These are phyloP conservation scores for Tolypocladium tundrense DNA, from an alignment of 2,329 filamentous ascomycete genomes.

Conservation along the genomic window DNA sequence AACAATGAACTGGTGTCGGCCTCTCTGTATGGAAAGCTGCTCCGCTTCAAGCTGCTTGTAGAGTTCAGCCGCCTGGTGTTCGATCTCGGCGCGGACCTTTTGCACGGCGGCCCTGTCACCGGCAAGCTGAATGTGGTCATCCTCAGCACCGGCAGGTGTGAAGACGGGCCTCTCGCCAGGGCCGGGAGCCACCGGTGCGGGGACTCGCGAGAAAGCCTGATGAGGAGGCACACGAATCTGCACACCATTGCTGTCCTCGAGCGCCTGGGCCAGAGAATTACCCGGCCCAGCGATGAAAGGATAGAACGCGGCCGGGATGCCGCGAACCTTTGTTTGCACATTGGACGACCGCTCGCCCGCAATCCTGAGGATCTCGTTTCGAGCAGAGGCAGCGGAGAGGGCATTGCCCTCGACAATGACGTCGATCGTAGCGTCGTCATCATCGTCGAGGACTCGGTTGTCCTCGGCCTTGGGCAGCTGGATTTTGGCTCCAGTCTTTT, in stretches of 20 bases:
- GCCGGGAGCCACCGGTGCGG: conserved; percentile 51
- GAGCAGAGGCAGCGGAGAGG: conserved; percentile 74
- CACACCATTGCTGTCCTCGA: conserved; percentile 70
- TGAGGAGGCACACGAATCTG: conserved; percentile 77
- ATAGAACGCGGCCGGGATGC: conserved; percentile 85
- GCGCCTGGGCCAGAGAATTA: conserved; percentile 53
- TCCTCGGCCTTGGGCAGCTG: conserved; percentile 79
- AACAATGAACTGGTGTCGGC: conserved; percentile 89
- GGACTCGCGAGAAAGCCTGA: conserved; percentile 61
- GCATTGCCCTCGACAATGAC: conserved; percentile 87
- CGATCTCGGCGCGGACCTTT: conserved; percentile 68
- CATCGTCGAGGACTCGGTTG: conserved; percentile 38
- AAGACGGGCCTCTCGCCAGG: conserved; percentile 62
- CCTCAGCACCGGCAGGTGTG: conserved; percentile 51
- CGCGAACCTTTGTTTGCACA: conserved; percentile 69
- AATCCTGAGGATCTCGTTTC: conserved; percentile 76
- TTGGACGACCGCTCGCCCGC: conserved; percentile 77
- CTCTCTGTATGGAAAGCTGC: conserved; percentile 72
- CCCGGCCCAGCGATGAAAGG: conserved; percentile 83
- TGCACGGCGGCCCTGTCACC: conserved; percentile 80
- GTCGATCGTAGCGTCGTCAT: conserved; percentile 75
- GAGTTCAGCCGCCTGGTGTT: conserved; percentile 67
- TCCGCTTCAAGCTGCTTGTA: conserved; percentile 66
- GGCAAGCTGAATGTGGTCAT: conserved; percentile 72
- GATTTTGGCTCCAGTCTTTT: conserved; percentile 81